Conservation (phyloP, 2,329 filamentous ascomycete species). For the Colletotrichum tropicale region DNA sequence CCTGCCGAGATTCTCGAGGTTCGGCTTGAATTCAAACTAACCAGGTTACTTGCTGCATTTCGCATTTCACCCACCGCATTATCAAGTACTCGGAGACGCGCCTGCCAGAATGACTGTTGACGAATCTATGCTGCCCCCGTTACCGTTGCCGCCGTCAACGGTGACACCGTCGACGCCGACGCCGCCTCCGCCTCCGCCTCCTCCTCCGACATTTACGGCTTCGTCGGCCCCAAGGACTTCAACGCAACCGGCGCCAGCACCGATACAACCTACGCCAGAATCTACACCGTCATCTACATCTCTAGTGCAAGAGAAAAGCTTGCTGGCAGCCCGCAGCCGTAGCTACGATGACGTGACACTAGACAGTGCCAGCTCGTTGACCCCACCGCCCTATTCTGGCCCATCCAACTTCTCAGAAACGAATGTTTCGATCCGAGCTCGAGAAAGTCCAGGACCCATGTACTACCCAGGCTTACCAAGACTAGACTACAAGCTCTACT, state of each 20-base stretch:
- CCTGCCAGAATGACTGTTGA: not conserved
- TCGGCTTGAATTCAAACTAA: not conserved
- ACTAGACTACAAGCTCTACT: slow-evolving; percentile 58
- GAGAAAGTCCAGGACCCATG: slow-evolving; percentile 29
- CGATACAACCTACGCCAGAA: not conserved
- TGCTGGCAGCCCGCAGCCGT: not conserved
- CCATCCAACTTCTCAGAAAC: slow-evolving; percentile 27
- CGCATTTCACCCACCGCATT: not conserved
- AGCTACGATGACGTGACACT: not conserved
- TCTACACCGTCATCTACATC: not conserved
- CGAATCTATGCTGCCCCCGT: not conserved
- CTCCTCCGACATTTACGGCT: not conserved
- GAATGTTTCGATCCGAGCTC: not conserved
- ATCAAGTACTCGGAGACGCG: not conserved
- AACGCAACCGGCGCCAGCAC: not conserved
- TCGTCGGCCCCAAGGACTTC: not conserved
- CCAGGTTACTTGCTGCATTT: not conserved
- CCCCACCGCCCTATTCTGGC: slow-evolving; percentile 39
- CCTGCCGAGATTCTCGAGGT: not conserved
- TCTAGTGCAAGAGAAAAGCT: not conserved
- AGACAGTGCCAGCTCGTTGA: not conserved
- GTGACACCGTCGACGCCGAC: not conserved
- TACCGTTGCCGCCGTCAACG: not conserved
- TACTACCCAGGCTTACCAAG: slow-evolving; percentile 51
- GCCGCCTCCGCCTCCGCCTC: not conserved